Conservation (phyloP, 495 filamentous ascomycete genomes). For the Xylona heveae region DNA sequence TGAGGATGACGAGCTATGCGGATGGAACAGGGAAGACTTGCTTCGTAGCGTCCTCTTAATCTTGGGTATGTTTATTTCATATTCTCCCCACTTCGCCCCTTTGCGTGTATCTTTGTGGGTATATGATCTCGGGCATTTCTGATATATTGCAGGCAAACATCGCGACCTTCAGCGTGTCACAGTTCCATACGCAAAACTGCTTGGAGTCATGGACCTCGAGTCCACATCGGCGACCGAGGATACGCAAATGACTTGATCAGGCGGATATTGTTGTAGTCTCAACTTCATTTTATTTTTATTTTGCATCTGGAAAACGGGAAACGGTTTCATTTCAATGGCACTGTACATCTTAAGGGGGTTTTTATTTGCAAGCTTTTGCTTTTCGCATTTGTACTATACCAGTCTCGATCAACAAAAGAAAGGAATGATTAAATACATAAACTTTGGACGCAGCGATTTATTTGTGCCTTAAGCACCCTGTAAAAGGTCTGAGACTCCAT, state of each 20-base stretch:
- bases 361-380: no score
- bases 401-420: no score
- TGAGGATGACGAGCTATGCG: conserved; percentile 39
- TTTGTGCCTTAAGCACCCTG: no score
- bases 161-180: conserved; percentile 79
- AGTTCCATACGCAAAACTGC: conserved; percentile 65
- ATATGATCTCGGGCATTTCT: no score
- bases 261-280: background rate
- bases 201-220: conserved; percentile 28
- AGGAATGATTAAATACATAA: no score
- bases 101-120: background rate
- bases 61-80: conserved; percentile 43
- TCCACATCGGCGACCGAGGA: background rate
- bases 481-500: no score
- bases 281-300: background rate
- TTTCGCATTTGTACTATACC: no score
- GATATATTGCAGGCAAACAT: conserved; percentile 48
- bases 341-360: no score
- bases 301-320: background rate
- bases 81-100: background rate
- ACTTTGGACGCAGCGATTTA: no score
- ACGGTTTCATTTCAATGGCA: background rate
- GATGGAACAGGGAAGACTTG: conserved; percentile 70
- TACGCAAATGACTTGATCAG: conserved; percentile 2
- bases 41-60: conserved; percentile 78